Base-by-base conservation (phyloP, 495 filamentous ascomycete species). In the Aspergillus olivimuriae region DNA sequence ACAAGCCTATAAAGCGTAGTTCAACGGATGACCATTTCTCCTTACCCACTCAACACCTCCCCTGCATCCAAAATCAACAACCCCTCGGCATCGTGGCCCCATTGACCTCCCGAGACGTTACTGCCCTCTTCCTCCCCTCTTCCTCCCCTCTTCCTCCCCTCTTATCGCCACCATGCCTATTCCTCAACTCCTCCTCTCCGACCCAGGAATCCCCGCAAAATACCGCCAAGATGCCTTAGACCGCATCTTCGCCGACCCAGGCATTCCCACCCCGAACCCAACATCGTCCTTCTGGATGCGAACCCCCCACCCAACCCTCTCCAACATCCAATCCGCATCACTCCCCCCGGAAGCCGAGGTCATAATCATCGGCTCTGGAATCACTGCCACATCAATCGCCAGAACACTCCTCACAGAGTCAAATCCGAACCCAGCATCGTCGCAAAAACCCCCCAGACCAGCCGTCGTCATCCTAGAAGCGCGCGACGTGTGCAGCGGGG, bases 251-350 rank as follows among this genome's bases (percentile, higher is more conserved):
- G 21, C 60, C 5, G 61, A 62, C 32, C 65, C 65, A 8, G 62
- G 60, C 9, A 49, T 68, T 3, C 69, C 69, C 1, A 18, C 46
- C 0, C 14, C 66, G 1, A 65, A 76, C 6, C 72, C 83, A 2
- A 86, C 82, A 1, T 57, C 69, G 6, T 83, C 87, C 0, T 92
- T 86, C 63, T 95, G 89, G 88, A 80, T 68, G 7, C 70, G 82
- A 41, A 68, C 74, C 0, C 71, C 68, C 2, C 50, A 70, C 2
- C 69, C 71, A 31, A 67, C 84, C 1, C 61, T 80, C 1, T 75
- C 75, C 12, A 80, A 86, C 50, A 63, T 70, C 0, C 76, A 81
- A 2, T 87, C 83, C 1, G 38, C 61, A 4, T 61, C 74, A 1
- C 61, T 92, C 2, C 85, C 88, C 0, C 34, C 54, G 4, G 46